Evolutionary conservation across 257 asterid genomes (phyloP), one percentile per base, ranked within the genome.

Genomic region (Solanum chilense): DNA sequence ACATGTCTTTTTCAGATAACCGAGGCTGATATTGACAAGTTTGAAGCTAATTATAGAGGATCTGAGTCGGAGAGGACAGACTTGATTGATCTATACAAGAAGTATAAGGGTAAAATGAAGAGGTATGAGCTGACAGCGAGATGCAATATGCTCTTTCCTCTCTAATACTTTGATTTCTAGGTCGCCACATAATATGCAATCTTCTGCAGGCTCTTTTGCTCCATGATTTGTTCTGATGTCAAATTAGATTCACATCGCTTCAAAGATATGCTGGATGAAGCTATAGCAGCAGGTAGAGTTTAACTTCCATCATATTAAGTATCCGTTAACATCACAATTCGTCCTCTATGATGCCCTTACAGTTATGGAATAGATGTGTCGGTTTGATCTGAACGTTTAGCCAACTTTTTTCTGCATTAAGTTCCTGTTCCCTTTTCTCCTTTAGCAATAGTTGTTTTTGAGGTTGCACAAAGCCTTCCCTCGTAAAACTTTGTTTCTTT

Each of bases 211-310:
- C 93, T 97, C 70, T 97, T 95, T 91, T 94, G 97, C 93, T 94
- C 96, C 93, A 94, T 97, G 99, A 88, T 94, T 83, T 97, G 99
- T 94, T 97, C 99, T 25, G 98, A 94, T 88, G 47, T 94, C 39
- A 85, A 91, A 91, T 91, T 97, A 84, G 99, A 97, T 91, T 95
- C 99, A 66, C 99, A 97, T 86, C 97, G 99, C 89, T 97, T 93
- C 94, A 97, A 94, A 92, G 98, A 95, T 92, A 88, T 92, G 74
- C 91, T 97, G 86, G 98, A 97, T 31, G 98, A 92, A 90, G 97
- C 98, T 66, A 90, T 95, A 83, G 31, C 52, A 35, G 80, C 80
- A 73, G 99, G 99, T 95, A 82, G 62, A 86, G 83, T 87, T 73
- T 88, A 31, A 20, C 42, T 78, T 78, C 68, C 12, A n/a, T 80